A percentile compares a stretch with the other conserved stretches of the same genome.
These are phyloP conservation scores for Tolypocladium sp. DNA, from an alignment of 2,329 filamentous ascomycete genomes.

Conservation along the genomic window DNA sequence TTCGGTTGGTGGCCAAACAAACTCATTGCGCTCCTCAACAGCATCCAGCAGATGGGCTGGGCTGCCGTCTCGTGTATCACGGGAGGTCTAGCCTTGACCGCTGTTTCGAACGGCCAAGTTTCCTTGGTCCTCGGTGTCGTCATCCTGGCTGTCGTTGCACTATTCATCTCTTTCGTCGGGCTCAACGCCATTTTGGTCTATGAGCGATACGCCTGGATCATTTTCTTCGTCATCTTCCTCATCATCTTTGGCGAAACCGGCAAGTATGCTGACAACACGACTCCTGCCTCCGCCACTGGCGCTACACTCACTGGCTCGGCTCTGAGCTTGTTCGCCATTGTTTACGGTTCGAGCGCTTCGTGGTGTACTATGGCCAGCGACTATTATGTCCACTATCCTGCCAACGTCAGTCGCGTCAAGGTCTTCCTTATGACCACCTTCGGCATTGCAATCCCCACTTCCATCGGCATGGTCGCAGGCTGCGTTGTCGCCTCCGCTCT, in stretches of 20 bases:
- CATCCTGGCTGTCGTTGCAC: constrained; percentile 37
- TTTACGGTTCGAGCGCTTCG: constrained; percentile 39
- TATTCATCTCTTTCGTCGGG: constrained; percentile 43
- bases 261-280: constrained; percentile 27
- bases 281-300: constrained; percentile 22
- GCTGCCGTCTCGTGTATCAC: constrained; percentile 41
- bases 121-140: constrained; percentile 43
- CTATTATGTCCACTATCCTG: constrained; percentile 29
- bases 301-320: constrained; percentile 26
- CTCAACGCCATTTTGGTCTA: constrained; percentile 38
- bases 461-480: constrained; percentile 37
- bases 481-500: constrained; percentile 32
- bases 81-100: constrained; percentile 37
- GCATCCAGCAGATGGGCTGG: constrained; percentile 35
- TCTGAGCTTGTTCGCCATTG: constrained; percentile 32
- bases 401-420: constrained; percentile 33
- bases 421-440: constrained; percentile 38
- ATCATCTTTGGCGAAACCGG: constrained; percentile 38
- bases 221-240: constrained; percentile 37
- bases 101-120: constrained; percentile 34
- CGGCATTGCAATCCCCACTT: constrained; percentile 38
- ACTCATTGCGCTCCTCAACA: constrained; percentile 33
- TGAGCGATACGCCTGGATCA: constrained; percentile 40
- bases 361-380: constrained; percentile 32
- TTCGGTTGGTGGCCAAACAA: constrained; percentile 43